phyloP scores from a whole-genome alignment of 352 stramenopile species.

The Blastocystis sp. region DNA sequence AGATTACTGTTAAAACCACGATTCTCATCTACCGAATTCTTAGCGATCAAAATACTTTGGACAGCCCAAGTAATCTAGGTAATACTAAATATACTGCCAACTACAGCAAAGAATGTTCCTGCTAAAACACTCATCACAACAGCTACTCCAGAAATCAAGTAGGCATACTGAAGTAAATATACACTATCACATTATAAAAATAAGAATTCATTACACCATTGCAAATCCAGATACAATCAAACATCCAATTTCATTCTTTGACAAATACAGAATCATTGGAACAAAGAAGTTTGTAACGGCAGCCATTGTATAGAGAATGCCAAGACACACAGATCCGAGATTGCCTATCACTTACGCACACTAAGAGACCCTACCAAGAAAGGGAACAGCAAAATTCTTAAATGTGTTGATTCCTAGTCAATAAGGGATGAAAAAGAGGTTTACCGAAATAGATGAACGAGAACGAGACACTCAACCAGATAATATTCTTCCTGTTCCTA shows the following conservation, averaged over 20 bases:
- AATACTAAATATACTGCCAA: neutral
- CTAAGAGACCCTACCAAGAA: neutral
- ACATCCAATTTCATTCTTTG: neutral
- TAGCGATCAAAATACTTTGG: slow-evolving; percentile 14
- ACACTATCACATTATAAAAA: too few species aligned
- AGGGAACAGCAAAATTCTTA: slow-evolving; percentile 9
- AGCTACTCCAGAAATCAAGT: neutral
- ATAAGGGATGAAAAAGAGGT: neutral
- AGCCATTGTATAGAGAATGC: neutral
- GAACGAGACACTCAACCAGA: slow-evolving; percentile 27
- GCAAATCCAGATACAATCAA: neutral
- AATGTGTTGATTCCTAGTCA: slow-evolving; percentile 23
- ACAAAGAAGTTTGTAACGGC: neutral
- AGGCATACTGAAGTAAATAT: neutral
- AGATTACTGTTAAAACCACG: slow-evolving; percentile 5
- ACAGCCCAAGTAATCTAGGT: slow-evolving; percentile 13
- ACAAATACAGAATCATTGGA: neutral
- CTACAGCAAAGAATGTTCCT: slow-evolving; percentile 15
- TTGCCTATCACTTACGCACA: neutral
- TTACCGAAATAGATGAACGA: slow-evolving; percentile 37
- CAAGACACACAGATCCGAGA: slow-evolving; percentile 6
- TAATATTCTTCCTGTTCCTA: slow-evolving; percentile 4
- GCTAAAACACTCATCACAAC: neutral
- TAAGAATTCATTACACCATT: slow-evolving; percentile 4
- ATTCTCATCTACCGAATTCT: slow-evolving; percentile 15